Evolutionary conservation across 1,139 yeast species (phyloP).

Genomic region (Protomyces macrosporus): DNA sequence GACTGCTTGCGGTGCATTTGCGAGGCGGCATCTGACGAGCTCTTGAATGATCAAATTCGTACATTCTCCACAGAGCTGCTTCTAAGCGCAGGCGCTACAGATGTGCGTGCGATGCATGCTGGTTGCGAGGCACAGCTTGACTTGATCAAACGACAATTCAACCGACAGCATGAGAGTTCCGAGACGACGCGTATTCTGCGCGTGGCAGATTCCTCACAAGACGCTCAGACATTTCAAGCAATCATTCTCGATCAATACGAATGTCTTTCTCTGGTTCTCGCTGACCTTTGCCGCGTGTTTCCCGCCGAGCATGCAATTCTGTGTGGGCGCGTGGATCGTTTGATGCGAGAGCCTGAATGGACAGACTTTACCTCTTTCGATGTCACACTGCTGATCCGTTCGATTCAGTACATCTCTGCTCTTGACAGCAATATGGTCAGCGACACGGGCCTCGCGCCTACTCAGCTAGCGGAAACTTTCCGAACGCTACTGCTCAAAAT

Average conservation of each 20-base stretch:
- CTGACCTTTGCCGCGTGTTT: background rate
- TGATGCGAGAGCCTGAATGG: background rate
- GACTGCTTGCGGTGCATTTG: slow-evolving; percentile 11
- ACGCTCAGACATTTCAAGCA: background rate
- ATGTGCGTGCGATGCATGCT: background rate
- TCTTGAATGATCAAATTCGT: background rate
- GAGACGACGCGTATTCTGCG: background rate
- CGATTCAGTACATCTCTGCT: slow-evolving; percentile 18
- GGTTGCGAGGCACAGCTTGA: background rate
- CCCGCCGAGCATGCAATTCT: background rate
- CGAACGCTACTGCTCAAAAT: slow-evolving; percentile 8
- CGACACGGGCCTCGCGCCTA: slow-evolving; percentile 1
- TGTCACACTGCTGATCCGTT: background rate
- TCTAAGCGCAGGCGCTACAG: background rate
- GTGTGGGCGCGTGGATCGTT: background rate
- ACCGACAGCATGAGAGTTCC: background rate
- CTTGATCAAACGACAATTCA: background rate
- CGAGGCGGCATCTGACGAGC: background rate
- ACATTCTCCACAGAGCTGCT: background rate
- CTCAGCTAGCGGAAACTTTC: background rate
- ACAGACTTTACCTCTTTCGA: background rate
- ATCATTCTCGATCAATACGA: slow-evolving; percentile 14
- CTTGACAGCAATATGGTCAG: slow-evolving; percentile 24
- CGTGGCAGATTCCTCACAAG: background rate
- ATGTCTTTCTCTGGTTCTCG: background rate